Evolutionary conservation across 2,329 filamentous ascomycete species (phyloP).

Genomic region (Fusarium multiceps): DNA sequence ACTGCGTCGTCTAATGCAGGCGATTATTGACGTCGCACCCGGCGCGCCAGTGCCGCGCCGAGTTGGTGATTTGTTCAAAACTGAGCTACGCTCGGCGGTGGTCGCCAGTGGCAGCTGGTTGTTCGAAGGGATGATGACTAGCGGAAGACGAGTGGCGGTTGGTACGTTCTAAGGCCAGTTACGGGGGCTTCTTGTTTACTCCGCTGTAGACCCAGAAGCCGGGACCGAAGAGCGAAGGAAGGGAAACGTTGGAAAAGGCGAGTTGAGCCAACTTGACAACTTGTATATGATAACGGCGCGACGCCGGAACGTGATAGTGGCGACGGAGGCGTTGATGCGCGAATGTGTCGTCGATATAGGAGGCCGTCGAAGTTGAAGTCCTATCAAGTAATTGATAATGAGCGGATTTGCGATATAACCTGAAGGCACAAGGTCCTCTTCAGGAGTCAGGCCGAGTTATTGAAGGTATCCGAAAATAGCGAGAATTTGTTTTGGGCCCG

Average conservation of each 20-base stretch:
- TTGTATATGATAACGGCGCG: conserved; percentile 50
- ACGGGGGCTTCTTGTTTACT: conserved; percentile 97
- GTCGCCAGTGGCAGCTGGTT: conserved; percentile 36
- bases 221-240: conserved; percentile 90
- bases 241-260: conserved; percentile 75
- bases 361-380: conserved; percentile 8
- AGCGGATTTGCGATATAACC: conserved; percentile 9
- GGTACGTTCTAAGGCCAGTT: conserved; percentile 66
- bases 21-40: conserved; percentile 47
- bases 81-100: conserved; percentile 38
- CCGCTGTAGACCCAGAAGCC: conserved; percentile 94
- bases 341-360: conserved; percentile 3
- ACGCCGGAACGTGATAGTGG: conserved; percentile 34
- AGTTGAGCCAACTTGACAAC: conserved; percentile 95
- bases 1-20: conserved; percentile 28
- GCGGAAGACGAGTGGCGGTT: conserved; percentile 7
- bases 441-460: conserved; percentile 32
- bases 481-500: conserved; percentile 30
- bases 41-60: conserved; percentile 54
- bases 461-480: conserved; percentile 22
- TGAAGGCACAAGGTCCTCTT: conserved; percentile 21
- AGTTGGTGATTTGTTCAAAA: conserved; percentile 49
- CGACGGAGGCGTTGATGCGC: conserved; percentile 15
- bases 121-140: conserved; percentile 16
- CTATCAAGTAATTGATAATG: conserved; percentile 5